These are phyloP conservation scores for Salix udensis DNA, from an alignment of 345 rosid species.

Conservation along the genomic window DNA sequence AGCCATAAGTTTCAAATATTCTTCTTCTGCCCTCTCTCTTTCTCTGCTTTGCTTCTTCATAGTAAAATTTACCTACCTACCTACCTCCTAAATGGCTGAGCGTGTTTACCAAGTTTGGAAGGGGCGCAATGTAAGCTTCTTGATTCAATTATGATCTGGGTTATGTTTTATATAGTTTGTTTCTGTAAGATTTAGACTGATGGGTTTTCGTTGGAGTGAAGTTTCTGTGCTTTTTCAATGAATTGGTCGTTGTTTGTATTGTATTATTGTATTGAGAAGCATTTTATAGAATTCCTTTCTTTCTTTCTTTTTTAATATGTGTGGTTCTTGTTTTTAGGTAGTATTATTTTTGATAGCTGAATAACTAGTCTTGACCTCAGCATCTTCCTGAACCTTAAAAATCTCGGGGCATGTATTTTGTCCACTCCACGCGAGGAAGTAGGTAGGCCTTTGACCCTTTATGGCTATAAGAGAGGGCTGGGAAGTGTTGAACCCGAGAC, in stretches of 20 bases:
- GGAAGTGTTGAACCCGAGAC: background rate
- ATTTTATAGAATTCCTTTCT: background rate
- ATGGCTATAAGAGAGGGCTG: background rate
- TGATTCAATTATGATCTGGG: conserved; percentile 10
- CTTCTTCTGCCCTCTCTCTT: conserved; percentile 6
- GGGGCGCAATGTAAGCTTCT: conserved; percentile 44
- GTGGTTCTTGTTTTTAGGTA: background rate
- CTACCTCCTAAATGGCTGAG: conserved; percentile 29
- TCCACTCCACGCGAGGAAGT: background rate
- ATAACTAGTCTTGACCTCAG: background rate
- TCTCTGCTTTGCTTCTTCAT: conserved; percentile 9
- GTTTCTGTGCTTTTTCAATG: background rate
- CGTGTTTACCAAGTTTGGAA: conserved; percentile 51
- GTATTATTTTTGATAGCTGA: background rate
- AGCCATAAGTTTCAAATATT: conserved; percentile 35
- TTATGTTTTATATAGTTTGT: background rate
- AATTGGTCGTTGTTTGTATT: background rate
- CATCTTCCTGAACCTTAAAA: background rate
- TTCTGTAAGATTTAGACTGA: background rate
- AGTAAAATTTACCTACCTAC: conserved; percentile 16
- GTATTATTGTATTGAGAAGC: background rate
- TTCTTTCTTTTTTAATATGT: background rate
- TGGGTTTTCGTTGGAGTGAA: background rate
- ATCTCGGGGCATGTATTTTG: background rate
- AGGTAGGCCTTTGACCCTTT: background rate